Evolutionary conservation across 169 alveolate species (phyloP).

Genomic region (Miamiensis avidus): DNA sequence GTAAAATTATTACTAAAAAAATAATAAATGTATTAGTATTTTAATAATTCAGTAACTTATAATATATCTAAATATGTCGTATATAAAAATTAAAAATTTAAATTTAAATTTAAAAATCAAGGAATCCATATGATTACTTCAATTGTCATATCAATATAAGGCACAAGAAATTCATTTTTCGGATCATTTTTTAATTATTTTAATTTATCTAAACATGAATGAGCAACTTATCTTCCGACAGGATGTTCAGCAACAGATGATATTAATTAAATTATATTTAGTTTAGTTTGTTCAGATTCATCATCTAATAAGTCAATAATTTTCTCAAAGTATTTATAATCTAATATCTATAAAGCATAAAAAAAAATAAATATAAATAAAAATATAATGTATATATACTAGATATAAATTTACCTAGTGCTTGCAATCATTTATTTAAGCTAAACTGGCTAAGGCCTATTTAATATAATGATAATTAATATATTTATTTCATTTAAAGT

Average conservation of each 20-base stretch:
- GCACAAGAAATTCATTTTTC: conserved; percentile 32
- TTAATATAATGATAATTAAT: too few species aligned
- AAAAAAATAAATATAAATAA: background rate
- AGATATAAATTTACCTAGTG: conserved; percentile 1
- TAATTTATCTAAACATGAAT: conserved; percentile 30
- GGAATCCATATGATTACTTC: conserved; percentile 49
- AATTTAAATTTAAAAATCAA: too few species aligned
- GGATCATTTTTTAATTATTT: conserved; percentile 25
- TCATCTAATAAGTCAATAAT: conserved; percentile 28
- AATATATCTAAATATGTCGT: too few species aligned
- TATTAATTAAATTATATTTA: conserved; percentile 39
- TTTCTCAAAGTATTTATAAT: conserved; percentile 30
- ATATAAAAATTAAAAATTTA: too few species aligned
- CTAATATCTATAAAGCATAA: conserved; percentile 41
- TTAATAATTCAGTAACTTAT: too few species aligned
- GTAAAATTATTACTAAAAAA: background rate
- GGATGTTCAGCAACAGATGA: conserved; percentile 51
- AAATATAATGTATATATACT: background rate
- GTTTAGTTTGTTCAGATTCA: conserved; percentile 22
- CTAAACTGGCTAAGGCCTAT: conserved; percentile 40
- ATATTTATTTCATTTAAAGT: too few species aligned
- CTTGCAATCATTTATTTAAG: conserved; percentile 41
- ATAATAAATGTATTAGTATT: too few species aligned
- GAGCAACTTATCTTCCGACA: conserved; percentile 34
- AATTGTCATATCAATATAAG: conserved; percentile 33